phyloP scores from a whole-genome alignment of 139 green algal species.

The Nannochloris sp. region DNA sequence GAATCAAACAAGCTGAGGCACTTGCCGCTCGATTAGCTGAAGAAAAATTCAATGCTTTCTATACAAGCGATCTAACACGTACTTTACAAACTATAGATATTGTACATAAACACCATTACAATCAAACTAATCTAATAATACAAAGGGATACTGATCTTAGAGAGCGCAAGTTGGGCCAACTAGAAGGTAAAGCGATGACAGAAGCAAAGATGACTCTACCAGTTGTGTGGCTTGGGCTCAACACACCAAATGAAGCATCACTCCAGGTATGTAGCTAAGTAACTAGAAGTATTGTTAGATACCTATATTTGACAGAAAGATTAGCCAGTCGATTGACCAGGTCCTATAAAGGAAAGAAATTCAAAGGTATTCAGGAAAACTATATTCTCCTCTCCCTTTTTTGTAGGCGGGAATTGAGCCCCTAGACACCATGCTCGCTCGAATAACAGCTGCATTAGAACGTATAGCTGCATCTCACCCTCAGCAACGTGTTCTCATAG shows the following conservation, averaged over 20 bases:
- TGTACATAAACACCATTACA: background rate
- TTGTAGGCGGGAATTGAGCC: conserved; percentile 5
- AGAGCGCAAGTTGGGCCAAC: conserved; percentile 11
- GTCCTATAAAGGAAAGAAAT: background rate
- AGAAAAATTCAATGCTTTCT: conserved; percentile 5
- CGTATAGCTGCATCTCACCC: conserved; percentile 5
- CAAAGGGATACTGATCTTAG: background rate
- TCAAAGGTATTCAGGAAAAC: too few species aligned
- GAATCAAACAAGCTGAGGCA: background rate
- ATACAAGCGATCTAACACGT: conserved; percentile 7
- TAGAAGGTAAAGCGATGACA: conserved; percentile 12
- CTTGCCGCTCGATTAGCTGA: background rate
- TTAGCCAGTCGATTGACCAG: too few species aligned
- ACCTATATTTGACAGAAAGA: too few species aligned
- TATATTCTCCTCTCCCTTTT: too few species aligned
- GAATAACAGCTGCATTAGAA: background rate
- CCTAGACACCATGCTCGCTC: background rate
- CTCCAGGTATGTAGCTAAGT: background rate
- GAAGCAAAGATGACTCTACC: background rate
- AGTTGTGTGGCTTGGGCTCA: conserved; percentile 6
- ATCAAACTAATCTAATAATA: background rate
- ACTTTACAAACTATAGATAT: conserved; percentile 4
- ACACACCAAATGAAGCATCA: background rate
- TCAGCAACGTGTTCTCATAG: conserved; percentile 12
- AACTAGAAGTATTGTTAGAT: too few species aligned